Percentiles rank a stretch among this genome's conserved stretches.
phyloP scores from a whole-genome alignment of 345 rosid species.

The Syzygium aqueum region DNA sequence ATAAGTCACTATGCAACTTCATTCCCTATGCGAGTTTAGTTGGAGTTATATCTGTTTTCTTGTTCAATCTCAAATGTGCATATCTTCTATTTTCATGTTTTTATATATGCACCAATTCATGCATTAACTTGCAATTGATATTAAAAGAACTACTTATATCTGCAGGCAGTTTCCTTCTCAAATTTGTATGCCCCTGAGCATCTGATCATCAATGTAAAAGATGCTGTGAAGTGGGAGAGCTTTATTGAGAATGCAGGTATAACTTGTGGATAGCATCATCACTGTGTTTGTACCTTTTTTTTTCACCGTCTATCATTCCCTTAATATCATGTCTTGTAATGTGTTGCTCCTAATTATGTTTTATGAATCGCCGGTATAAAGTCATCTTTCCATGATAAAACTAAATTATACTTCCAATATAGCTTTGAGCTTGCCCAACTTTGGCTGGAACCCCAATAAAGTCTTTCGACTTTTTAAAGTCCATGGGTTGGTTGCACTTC shows the following conservation, averaged over 20 bases:
- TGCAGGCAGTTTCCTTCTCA: conserved; percentile 73
- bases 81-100: background rate
- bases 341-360: background rate
- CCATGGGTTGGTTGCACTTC: background rate
- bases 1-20: no score
- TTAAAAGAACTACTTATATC: background rate
- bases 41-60: no score
- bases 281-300: background rate
- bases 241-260: conserved; percentile 79
- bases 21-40: no score
- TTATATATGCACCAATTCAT: background rate
- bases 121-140: background rate
- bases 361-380: background rate
- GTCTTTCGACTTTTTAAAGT: background rate
- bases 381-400: background rate
- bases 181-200: conserved; percentile 94
- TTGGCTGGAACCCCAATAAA: background rate
- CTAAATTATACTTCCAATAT: background rate
- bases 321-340: background rate
- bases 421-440: background rate
- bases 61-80: background rate
- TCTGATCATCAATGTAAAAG: conserved; percentile 72
- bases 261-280: background rate
- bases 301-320: background rate
- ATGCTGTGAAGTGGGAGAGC: conserved; percentile 86